Base-by-base conservation (phyloP, 768 basidiomycete species). In the Megacollybia marginata region DNA sequence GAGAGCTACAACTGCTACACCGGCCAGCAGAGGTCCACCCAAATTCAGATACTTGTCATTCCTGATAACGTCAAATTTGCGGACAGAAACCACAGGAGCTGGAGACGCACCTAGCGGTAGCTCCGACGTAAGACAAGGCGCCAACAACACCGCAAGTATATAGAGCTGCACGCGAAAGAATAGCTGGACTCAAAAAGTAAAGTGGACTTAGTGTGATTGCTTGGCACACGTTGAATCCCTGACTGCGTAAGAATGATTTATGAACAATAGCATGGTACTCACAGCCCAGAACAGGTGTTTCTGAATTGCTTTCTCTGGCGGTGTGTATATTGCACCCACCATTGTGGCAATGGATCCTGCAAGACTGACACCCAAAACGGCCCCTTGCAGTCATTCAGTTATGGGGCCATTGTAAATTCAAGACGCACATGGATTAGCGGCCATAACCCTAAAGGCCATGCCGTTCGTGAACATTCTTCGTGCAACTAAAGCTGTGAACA, bases 71-170 rank as follows among this genome's bases (percentile, higher is more conserved):
- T 4, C 50, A 16, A 50, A 42, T 18, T 28, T 40, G 23, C 6
- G 6, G 23, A 28, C 42, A 48, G 18, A 4, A 5, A 50, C 18
- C 9, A 28, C 6, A 46, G 28, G n/a, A 18, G 18, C 15, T 13
- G 23, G n/a, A 48, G 42, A 52, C 75, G 53, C 55, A 83, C 85
- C 69, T 82, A 20, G 92, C 92, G 33, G 92, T 95, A 4, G 91
- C 90, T 18, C 92, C 92, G 19, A 95, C 76, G 61, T 91, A 95
- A 11, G 84, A 84, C 23, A 94, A 77, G 2, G 87, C 80, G 4
- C 89, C 90, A n/a, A 92, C 87, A 2, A 89, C 79, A 23, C 90
- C 90, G 34, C 82, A 76, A 0, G 92, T 93, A 67, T 95, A 95
- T 2, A 95, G 69, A 5, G 89, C 92, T 9, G 92, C 92, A 31